Percentiles rank a stretch among this genome's conserved stretches.
Evolutionary conservation across 257 asterid genomes (phyloP).

Genomic region (Verbascum thapsus): DNA sequence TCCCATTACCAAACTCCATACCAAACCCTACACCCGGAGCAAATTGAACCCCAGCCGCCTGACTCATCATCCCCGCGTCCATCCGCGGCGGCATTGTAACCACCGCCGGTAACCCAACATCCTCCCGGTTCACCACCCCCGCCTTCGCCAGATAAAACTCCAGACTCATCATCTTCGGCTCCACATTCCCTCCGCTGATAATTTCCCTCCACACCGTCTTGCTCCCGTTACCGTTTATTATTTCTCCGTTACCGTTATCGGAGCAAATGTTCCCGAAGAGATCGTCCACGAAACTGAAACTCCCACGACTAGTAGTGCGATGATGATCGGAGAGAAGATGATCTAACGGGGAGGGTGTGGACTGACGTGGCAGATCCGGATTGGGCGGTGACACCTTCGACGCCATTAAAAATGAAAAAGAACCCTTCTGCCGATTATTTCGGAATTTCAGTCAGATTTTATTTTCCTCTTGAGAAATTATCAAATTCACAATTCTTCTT

Average conservation of each 20-base stretch:
- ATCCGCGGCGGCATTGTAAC: conserved; percentile 42
- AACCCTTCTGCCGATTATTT: conserved; percentile 62
- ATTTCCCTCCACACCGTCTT: conserved; percentile 70
- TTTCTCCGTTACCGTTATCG: conserved; percentile 41
- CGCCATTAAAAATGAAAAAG: conserved; percentile 92
- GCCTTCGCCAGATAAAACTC: conserved; percentile 87
- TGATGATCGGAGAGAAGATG: conserved; percentile 60
- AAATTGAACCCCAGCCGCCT: conserved; percentile 60
- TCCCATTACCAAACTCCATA: conserved; percentile 58
- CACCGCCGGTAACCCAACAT: conserved; percentile 55
- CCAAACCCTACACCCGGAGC: conserved; percentile 60
- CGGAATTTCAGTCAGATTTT: conserved; percentile 28
- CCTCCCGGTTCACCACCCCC: conserved; percentile 84
- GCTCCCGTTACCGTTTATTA: too few relatives aligned
- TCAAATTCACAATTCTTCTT: not conserved
- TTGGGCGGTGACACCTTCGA: conserved; percentile 89
- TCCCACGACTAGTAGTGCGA: too few relatives aligned
- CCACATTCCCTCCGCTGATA: conserved; percentile 45
- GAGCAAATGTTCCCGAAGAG: conserved; percentile 65
- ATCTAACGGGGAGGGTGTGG: conserved; percentile 48
- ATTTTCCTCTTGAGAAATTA: too few relatives aligned
- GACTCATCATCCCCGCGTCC: conserved; percentile 54
- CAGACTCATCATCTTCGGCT: conserved; percentile 76
- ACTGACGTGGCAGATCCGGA: conserved; percentile 88
- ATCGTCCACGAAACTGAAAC: conserved; percentile 84